Conservation (phyloP, 805 yeast species). For the Suhomyces kilbournensis region DNA sequence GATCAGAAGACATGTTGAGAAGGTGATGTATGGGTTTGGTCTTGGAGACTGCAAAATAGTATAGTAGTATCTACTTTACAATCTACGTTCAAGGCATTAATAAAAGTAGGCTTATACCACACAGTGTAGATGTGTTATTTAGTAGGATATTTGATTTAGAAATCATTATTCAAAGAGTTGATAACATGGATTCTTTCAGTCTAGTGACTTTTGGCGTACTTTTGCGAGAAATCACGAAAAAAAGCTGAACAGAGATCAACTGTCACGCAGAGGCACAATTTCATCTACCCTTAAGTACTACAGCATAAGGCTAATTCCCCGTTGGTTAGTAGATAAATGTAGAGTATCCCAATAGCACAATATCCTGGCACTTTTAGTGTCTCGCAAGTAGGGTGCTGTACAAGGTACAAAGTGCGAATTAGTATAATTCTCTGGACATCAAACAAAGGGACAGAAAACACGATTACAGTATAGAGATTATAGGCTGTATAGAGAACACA, state of each 20-base stretch:
- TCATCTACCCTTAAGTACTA: too few relatives aligned
- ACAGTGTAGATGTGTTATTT: too few relatives aligned
- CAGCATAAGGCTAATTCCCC: too few relatives aligned
- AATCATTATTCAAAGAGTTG: neutral
- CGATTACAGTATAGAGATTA: neutral
- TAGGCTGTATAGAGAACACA: neutral
- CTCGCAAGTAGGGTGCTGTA: too few relatives aligned
- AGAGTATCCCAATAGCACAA: too few relatives aligned
- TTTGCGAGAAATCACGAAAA: neutral
- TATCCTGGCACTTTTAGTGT: too few relatives aligned
- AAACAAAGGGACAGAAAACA: too few relatives aligned
- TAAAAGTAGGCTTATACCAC: too few relatives aligned
- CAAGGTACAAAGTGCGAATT: neutral
- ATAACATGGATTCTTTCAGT: neutral
- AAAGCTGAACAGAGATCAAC: too few relatives aligned
- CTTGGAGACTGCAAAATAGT: constrained; percentile 68
- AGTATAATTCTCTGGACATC: too few relatives aligned
- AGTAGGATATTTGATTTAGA: neutral
- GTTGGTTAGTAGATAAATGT: too few relatives aligned
- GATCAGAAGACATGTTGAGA: constrained; percentile 79
- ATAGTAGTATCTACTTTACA: constrained; percentile 17
- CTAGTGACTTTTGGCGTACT: neutral
- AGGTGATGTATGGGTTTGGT: constrained; percentile 90
- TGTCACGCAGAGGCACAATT: too few relatives aligned
- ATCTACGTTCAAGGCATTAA: neutral